A percentile compares a stretch with the other conserved stretches of the same genome.
Evolutionary conservation across 306 rosid species (phyloP).

Genomic region (Fagus sylvatica): DNA sequence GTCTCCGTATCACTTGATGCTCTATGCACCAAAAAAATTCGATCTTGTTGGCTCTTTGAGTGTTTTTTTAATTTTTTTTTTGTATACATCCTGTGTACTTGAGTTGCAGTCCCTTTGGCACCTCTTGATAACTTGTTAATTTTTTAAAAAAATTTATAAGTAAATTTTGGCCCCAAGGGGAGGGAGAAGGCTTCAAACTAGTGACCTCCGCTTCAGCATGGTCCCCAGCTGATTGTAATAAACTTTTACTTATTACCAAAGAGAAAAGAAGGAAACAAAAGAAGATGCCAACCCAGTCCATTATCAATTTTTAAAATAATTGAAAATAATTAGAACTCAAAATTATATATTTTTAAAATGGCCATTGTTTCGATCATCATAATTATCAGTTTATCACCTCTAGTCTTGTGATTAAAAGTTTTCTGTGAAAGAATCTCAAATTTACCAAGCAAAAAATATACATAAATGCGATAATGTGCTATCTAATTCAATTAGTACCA

Average conservation of each 20-base stretch:
- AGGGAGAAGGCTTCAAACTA: too few relatives aligned
- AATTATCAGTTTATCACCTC: neutral
- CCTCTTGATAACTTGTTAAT: too few relatives aligned
- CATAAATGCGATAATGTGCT: neutral
- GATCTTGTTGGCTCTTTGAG: too few relatives aligned
- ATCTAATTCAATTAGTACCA: neutral
- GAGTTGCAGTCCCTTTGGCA: too few relatives aligned
- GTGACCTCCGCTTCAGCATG: too few relatives aligned
- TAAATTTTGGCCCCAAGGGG: too few relatives aligned
- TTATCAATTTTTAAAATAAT: neutral
- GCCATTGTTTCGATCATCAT: neutral
- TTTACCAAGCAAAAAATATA: neutral
- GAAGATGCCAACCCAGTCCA: neutral
- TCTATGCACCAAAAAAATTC: neutral
- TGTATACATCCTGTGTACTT: too few relatives aligned
- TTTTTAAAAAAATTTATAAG: too few relatives aligned
- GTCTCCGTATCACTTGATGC: neutral
- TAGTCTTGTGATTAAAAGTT: neutral
- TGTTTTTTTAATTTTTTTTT: too few relatives aligned
- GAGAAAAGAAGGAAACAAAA: neutral
- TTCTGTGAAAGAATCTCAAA: neutral
- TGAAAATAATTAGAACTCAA: neutral
- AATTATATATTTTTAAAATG: neutral
- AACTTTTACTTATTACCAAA: neutral
- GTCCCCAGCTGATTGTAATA: neutral